Percentiles rank a stretch among this genome's conserved stretches.
These are phyloP conservation scores for Fusarium sp. DNA, from an alignment of 2,329 filamentous ascomycete genomes.

Conservation along the genomic window DNA sequence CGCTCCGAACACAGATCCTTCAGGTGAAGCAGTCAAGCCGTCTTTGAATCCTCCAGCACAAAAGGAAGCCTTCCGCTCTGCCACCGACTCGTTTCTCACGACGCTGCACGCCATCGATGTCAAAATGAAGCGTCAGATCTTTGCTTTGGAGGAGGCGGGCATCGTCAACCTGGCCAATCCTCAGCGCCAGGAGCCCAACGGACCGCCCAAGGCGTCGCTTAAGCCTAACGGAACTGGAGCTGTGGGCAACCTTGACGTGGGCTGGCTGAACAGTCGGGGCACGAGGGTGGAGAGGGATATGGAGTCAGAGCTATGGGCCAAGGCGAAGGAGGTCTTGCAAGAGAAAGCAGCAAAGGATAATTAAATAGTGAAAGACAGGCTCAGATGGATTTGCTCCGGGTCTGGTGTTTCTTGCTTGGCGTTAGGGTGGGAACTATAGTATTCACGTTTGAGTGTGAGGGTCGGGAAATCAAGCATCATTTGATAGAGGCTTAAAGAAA, in stretches of 20 bases:
- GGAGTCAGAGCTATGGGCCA: conserved; percentile 78
- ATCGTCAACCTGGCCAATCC: conserved; percentile 65
- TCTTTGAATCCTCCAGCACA: conserved; percentile 57
- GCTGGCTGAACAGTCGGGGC: conserved; percentile 86
- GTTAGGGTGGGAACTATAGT: neutral
- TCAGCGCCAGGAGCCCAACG: conserved; percentile 46
- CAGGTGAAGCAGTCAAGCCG: conserved; percentile 33
- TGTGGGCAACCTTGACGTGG: conserved; percentile 75
- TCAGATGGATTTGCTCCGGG: neutral
- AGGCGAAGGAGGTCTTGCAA: conserved; percentile 51
- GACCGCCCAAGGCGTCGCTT: conserved; percentile 54
- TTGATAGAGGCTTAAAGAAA: neutral
- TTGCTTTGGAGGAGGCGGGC: conserved; percentile 80
- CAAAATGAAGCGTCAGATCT: conserved; percentile 70
- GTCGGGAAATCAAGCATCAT: neutral
- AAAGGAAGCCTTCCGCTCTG: conserved; percentile 63
- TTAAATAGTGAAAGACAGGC: neutral
- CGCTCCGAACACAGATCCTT: conserved; percentile 15
- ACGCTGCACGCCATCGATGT: conserved; percentile 78
- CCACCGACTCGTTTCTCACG: conserved; percentile 72
- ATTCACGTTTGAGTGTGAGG: neutral
- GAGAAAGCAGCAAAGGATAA: conserved; percentile 40
- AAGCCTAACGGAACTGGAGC: conserved; percentile 64
- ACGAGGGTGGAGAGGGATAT: conserved; percentile 83
- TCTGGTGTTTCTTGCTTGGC: neutral